Conservation (phyloP, 345 rosid genomes). For the Abelmoschus esculentus region DNA sequence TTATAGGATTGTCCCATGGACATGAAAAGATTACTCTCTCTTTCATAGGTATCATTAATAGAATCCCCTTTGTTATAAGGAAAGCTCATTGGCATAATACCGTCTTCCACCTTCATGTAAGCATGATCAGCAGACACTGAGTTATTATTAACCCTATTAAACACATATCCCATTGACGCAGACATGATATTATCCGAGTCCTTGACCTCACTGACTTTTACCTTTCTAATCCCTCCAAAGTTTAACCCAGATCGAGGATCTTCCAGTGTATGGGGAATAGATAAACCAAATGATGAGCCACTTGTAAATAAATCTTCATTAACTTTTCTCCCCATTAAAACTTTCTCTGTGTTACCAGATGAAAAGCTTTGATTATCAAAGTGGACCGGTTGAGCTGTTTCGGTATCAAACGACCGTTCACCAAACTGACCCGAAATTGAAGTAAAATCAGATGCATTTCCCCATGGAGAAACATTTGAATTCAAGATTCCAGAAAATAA, state of each 20-base stretch:
- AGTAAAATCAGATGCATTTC: slow-evolving; percentile 30
- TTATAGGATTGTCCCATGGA: slow-evolving; percentile 38
- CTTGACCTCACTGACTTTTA: slow-evolving; percentile 46
- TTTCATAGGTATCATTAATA: slow-evolving; percentile 27
- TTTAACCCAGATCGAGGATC: slow-evolving; percentile 29
- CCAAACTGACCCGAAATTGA: slow-evolving; percentile 29
- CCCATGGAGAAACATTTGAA: slow-evolving; percentile 36
- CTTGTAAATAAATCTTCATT: slow-evolving; percentile 24
- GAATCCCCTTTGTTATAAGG: slow-evolving; percentile 27
- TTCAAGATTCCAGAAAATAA: slow-evolving; percentile 31
- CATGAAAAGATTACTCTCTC: slow-evolving; percentile 34
- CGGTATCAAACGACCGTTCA: slow-evolving; percentile 34
- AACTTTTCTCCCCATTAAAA: slow-evolving; percentile 24
- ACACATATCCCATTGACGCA: slow-evolving; percentile 24
- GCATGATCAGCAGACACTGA: slow-evolving; percentile 20
- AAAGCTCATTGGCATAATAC: slow-evolving; percentile 21
- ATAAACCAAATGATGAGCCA: slow-evolving; percentile 37
- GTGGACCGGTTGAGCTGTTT: slow-evolving; percentile 21
- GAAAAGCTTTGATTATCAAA: slow-evolving; percentile 26
- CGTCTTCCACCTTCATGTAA: slow-evolving; percentile 21
- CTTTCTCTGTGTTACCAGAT: slow-evolving; percentile 24
- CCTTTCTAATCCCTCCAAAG: slow-evolving; percentile 44
- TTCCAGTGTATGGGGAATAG: slow-evolving; percentile 32
- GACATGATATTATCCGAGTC: slow-evolving; percentile 33
- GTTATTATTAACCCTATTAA: slow-evolving; percentile 14